Evolutionary conservation across 495 filamentous ascomycete species (phyloP).

Genomic region (Echria macrotheca): DNA sequence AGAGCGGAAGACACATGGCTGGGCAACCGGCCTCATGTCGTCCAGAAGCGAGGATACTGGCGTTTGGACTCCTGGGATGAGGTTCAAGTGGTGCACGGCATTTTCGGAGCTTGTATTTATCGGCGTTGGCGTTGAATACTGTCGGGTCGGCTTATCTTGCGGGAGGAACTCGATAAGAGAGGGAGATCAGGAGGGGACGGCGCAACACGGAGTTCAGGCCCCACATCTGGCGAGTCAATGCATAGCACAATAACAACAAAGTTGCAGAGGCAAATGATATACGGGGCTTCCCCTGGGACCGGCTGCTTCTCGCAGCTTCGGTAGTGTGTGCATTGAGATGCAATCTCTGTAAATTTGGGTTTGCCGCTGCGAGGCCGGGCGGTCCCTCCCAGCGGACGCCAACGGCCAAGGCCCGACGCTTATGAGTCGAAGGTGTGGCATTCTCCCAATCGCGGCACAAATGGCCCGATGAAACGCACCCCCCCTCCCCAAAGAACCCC

Average conservation of each 20-base stretch:
- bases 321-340: not conserved
- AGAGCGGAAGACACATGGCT: not conserved
- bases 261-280: too few relatives aligned
- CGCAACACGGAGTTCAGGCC: constrained; percentile 6
- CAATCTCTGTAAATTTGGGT: constrained; percentile 13
- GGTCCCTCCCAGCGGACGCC: too few relatives aligned
- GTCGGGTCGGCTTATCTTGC: not conserved
- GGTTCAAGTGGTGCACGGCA: constrained; percentile 7
- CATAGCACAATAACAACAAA: too few relatives aligned
- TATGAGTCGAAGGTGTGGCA: not conserved
- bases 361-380: not conserved
- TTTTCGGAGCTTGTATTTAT: constrained; percentile 3
- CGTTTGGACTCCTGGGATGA: not conserved
- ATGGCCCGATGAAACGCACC: constrained; percentile 14
- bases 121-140: constrained; percentile 4
- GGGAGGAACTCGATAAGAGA: not conserved
- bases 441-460: constrained; percentile 10
- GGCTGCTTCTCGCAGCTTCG: too few relatives aligned
- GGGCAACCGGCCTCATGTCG: too few relatives aligned
- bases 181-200: constrained; percentile 4
- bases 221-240: constrained; percentile 9
- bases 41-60: not conserved
- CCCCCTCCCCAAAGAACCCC: constrained; percentile 5
- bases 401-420: constrained; percentile 1
- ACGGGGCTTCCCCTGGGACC: too few relatives aligned